A percentile compares a stretch with the other conserved stretches of the same genome.
Evolutionary conservation across 2,329 filamentous ascomycete genomes (phyloP).

Genomic region (Tolypocladium guangdongense): DNA sequence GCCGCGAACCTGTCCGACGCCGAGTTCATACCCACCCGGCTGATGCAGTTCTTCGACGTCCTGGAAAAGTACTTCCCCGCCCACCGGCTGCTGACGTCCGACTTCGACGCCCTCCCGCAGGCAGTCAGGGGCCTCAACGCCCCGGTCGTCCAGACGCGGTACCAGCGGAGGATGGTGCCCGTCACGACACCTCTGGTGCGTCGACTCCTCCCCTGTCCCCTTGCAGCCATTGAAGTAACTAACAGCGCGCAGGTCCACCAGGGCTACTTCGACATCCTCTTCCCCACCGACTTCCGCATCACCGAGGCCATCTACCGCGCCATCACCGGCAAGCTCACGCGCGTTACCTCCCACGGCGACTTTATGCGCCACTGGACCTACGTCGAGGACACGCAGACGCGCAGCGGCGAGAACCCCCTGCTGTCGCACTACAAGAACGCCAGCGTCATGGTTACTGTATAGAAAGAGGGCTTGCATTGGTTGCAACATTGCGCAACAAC

Average conservation of each 20-base stretch:
- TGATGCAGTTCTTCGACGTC: conserved; percentile 96
- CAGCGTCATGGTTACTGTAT: conserved; percentile 81
- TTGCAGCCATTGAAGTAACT: background rate
- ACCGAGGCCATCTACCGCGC: conserved; percentile 88
- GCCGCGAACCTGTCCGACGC: conserved; percentile 66
- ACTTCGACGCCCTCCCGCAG: conserved; percentile 81
- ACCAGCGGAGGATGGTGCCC: conserved; percentile 74
- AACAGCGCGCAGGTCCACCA: conserved; percentile 64
- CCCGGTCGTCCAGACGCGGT: conserved; percentile 93
- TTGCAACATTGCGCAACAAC: background rate
- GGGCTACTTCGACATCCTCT: conserved; percentile 97
- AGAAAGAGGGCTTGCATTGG: conserved; percentile 9
- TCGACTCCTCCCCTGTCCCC: conserved; percentile 5
- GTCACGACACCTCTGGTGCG: conserved; percentile 82
- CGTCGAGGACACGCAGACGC: conserved; percentile 78
- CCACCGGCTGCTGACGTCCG: conserved; percentile 78
- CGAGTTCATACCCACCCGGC: conserved; percentile 86
- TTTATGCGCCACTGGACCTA: conserved; percentile 87
- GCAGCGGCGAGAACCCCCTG: conserved; percentile 86
- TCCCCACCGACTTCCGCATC: conserved; percentile 88
- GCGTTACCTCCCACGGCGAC: conserved; percentile 76
- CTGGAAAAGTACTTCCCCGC: conserved; percentile 79
- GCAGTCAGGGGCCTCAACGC: conserved; percentile 77
- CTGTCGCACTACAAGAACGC: conserved; percentile 93
- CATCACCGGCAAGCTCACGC: conserved; percentile 83